A percentile compares a stretch with the other conserved stretches of the same genome.
These are phyloP conservation scores for Quercus wislizeni DNA, from an alignment of 306 rosid species.

Conservation along the genomic window DNA sequence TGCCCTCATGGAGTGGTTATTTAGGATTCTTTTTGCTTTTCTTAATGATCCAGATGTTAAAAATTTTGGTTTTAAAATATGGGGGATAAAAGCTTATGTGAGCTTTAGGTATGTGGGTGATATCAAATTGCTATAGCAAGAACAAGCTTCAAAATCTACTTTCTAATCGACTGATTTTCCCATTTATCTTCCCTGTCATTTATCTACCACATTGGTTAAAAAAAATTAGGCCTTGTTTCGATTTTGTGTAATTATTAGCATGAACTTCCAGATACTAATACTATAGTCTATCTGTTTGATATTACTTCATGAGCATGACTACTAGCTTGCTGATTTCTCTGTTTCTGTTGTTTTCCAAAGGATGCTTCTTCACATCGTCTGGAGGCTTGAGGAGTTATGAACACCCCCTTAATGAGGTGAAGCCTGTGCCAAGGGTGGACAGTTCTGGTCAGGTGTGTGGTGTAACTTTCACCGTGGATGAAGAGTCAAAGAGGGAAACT, in stretches of 20 bases:
- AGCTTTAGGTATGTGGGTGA: neutral
- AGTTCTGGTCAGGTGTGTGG: constrained; percentile 87
- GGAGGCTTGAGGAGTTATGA: constrained; percentile 94
- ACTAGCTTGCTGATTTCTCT: constrained; percentile 14
- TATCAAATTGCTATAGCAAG: neutral
- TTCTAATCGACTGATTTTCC: too few relatives aligned
- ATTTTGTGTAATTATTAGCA: neutral
- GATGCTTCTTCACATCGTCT: constrained; percentile 81
- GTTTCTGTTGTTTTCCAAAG: constrained; percentile 32
- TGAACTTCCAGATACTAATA: neutral
- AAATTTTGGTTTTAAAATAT: neutral
- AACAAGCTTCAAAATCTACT: neutral
- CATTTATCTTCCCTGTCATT: neutral
- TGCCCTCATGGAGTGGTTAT: neutral
- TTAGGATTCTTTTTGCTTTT: neutral
- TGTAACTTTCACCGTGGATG: constrained; percentile 82
- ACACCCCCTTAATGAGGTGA: constrained; percentile 88
- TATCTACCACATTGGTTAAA: neutral
- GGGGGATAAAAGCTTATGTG: neutral
- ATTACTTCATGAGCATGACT: neutral
- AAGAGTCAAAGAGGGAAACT: constrained; percentile 60
- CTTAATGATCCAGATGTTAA: neutral
- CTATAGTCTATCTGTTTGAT: neutral
- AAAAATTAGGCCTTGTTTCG: neutral
- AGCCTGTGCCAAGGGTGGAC: constrained; percentile 92